phyloP scores from a whole-genome alignment of 192 early-diverging fungal genomes.

The Diversispora eburnea region DNA sequence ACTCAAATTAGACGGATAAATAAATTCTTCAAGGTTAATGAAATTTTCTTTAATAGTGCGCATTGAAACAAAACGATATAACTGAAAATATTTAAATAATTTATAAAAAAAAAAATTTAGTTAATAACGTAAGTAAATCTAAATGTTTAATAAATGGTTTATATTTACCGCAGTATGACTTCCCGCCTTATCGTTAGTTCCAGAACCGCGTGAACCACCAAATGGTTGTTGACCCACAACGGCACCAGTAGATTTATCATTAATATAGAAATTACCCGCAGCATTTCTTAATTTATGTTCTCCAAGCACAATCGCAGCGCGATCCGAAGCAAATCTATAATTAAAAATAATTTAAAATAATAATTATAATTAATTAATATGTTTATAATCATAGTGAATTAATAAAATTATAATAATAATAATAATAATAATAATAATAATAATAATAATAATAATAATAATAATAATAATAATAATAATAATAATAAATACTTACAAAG shows the following conservation, averaged over 20 bases:
- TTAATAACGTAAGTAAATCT: not conserved
- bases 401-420: not conserved
- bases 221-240: constrained; percentile 98
- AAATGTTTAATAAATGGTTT: not conserved
- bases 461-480: not conserved
- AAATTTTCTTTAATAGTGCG: constrained; percentile 97
- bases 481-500: constrained; percentile 46
- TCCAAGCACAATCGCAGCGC: constrained; percentile 69
- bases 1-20: constrained; percentile 83
- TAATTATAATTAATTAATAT: not conserved
- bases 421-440: not conserved
- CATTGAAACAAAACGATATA: constrained; percentile 87
- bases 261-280: constrained; percentile 98
- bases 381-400: not conserved
- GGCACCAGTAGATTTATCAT: constrained; percentile 98
- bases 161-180: constrained; percentile 52
- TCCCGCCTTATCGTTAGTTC: constrained; percentile 99
- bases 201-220: constrained; percentile 88
- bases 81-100: constrained; percentile 18
- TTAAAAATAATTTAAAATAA: not conserved
- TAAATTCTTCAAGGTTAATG: constrained; percentile 72
- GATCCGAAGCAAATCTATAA: constrained; percentile 76
- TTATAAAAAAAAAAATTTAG: not conserved
- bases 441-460: not conserved
- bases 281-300: constrained; percentile 78